Evolutionary conservation across 2,329 filamentous ascomycete genomes (phyloP), one percentile per base, ranked within the genome.

Genomic region (Colletotrichum abscissum): DNA sequence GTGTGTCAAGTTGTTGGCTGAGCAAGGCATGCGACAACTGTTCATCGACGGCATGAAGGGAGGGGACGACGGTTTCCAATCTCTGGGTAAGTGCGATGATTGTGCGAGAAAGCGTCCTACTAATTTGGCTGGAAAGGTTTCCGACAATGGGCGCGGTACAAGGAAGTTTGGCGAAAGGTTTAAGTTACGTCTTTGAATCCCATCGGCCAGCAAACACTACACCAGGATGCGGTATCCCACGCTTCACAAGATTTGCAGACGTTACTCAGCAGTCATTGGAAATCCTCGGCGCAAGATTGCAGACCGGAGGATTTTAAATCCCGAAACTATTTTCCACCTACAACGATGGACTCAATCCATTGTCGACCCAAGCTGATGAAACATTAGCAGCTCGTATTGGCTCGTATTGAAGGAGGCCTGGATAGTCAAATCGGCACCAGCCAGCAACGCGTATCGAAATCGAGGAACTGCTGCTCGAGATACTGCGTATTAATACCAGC

Each of bases 121-220:
- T 69, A 74, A 69, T 60, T 26, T 35, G 54, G 55, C 12, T 24
- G 33, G 7, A 8, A 58, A 91, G 89, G 89, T 14, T 91, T 90
- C 76, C 84, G 84, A 72, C 88, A 88, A 79, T 91, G 89, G 89
- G 88, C 89, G 59, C 83, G 81, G 75, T 91, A 91, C 77, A 84
- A 81, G 78, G 88, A 91, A 67, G 81, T 88, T 22, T 91, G 88
- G 88, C 68, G 63, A 46, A 74, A 74, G 69, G 54, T 72, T 26
- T 72, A 28, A 73, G 67, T 42, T 33, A 46, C 59, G 33, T 35
- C 42, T 49, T 22, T 59, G 24, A 30, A 9, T 42, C 28, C 35
- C 19, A 22, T 46, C 33, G 46, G 59, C 56, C 54, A 63, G 35
- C 54, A n/a, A 33, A 12, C n/a, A 12, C 19, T 26, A 19, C 60